A percentile compares a stretch with the other conserved stretches of the same genome.
Conservation (phyloP, 2,329 filamentous ascomycete genomes). For the Beauveria rudraprayagi region DNA sequence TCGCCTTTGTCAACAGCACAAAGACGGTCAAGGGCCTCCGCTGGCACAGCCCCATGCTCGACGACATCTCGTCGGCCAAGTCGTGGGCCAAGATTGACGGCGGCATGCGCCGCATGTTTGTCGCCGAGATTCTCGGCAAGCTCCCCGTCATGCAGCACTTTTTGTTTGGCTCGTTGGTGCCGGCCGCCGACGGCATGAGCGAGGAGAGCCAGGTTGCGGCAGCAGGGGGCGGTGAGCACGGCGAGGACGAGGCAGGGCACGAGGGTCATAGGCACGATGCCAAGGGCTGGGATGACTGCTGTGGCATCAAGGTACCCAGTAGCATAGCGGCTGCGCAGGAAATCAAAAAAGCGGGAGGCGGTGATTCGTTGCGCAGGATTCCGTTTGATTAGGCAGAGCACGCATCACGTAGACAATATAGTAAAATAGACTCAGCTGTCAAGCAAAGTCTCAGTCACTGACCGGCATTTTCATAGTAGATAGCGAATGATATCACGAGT, state of each 20-base stretch:
- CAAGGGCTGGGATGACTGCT: conserved; percentile 87
- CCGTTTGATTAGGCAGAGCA: conserved; percentile 62
- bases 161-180: conserved; percentile 78
- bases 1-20: conserved; percentile 88
- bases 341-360: conserved; percentile 64
- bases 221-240: conserved; percentile 37
- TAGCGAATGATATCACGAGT: not conserved
- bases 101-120: conserved; percentile 96
- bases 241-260: conserved; percentile 50
- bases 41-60: conserved; percentile 97
- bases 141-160: conserved; percentile 99
- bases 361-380: conserved; percentile 58
- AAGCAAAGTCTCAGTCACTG: not conserved
- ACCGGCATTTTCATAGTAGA: not conserved
- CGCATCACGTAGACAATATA: not conserved
- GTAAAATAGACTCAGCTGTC: not conserved
- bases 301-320: conserved; percentile 94
- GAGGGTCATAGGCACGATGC: conserved; percentile 55
- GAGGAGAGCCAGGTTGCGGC: conserved; percentile 45
- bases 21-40: conserved; percentile 91
- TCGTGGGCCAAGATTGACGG: conserved; percentile 88
- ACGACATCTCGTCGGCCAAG: conserved; percentile 88
- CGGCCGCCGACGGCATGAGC: conserved; percentile 76
- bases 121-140: conserved; percentile 85
- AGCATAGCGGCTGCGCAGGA: conserved; percentile 86